Evolutionary conservation across 495 filamentous ascomycete species (phyloP).

Genomic region (Neurospora sp.): DNA sequence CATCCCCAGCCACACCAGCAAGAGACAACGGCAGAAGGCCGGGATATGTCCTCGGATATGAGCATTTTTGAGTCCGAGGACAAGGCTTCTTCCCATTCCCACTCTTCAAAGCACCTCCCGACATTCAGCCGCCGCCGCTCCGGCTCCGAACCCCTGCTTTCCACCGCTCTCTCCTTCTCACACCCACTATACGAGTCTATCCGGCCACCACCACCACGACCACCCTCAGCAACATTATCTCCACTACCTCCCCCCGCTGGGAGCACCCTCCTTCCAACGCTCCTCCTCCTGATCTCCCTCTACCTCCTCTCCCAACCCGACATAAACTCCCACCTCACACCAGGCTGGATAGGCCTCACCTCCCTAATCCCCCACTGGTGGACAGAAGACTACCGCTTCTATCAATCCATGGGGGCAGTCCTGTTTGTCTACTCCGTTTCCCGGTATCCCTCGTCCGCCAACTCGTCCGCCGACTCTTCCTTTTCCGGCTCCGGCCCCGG

Average conservation of each 20-base stretch:
- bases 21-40: background rate
- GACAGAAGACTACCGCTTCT: slow-evolving; percentile 32
- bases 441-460: slow-evolving; percentile 6
- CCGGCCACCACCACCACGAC: background rate
- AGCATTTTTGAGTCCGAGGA: background rate
- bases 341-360: slow-evolving; percentile 32
- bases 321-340: slow-evolving; percentile 21
- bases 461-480: background rate
- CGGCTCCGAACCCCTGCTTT: background rate
- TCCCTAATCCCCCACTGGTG: slow-evolving; percentile 29
- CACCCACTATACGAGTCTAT: background rate
- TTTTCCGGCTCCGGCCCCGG: background rate
- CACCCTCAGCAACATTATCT: slow-evolving; percentile 6
- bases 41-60: background rate
- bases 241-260: background rate
- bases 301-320: slow-evolving; percentile 36
- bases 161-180: background rate
- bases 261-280: too few species aligned
- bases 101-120: background rate
- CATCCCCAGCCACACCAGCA: background rate
- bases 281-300: slow-evolving; percentile 7
- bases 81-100: background rate
- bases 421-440: slow-evolving; percentile 29
- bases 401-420: slow-evolving; percentile 29
- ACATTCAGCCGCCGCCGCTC: background rate